A percentile compares a stretch with the other conserved stretches of the same genome.
These are phyloP conservation scores for Biscutella laevigata DNA, from an alignment of 441 rosid species.

Conservation along the genomic window DNA sequence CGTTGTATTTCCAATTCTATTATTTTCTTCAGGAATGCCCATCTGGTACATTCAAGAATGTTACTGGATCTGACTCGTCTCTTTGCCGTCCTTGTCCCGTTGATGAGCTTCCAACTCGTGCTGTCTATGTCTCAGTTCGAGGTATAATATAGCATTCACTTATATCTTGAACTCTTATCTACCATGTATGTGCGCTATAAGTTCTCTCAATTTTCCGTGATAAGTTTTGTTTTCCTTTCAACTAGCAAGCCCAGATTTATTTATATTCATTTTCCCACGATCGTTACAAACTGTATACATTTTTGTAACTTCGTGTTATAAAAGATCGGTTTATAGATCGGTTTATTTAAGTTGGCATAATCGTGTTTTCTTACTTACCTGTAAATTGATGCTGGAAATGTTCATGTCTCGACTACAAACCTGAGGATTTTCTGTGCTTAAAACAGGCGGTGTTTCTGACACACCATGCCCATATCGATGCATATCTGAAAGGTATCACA, in stretches of 20 bases:
- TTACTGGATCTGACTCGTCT: conserved; percentile 69
- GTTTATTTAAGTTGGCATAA: neutral
- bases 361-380: neutral
- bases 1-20: conserved; percentile 5
- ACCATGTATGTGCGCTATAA: conserved; percentile 10
- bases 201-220: conserved; percentile 1
- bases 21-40: conserved; percentile 85
- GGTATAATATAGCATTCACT: conserved; percentile 39
- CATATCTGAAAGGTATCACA: conserved; percentile 89
- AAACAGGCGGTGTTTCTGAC: conserved; percentile 81
- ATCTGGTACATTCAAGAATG: conserved; percentile 81
- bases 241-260: neutral
- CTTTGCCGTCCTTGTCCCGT: conserved; percentile 76
- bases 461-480: conserved; percentile 92
- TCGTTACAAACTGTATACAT: neutral
- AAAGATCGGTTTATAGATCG: no score
- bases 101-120: conserved; percentile 81
- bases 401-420: conserved; percentile 4
- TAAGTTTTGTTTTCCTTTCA: neutral
- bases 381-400: conserved; percentile 2
- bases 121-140: conserved; percentile 67
- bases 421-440: conserved; percentile 13
- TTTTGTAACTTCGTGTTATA: neutral
- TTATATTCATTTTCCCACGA: neutral
- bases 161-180: conserved; percentile 8